Conservation (phyloP, 441 rosid genomes). For the Populus tomentosa region DNA sequence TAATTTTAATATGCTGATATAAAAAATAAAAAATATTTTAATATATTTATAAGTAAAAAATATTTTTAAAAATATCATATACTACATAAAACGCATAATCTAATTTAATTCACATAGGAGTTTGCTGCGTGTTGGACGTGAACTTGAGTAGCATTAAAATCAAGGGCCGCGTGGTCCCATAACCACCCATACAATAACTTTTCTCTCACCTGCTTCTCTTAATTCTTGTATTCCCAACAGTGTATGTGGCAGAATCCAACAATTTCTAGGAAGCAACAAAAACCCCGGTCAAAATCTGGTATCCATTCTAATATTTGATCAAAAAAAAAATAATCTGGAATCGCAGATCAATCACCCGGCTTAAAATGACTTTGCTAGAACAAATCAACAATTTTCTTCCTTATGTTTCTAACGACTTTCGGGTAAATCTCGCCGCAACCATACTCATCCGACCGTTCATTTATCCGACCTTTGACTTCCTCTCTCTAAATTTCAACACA, state of each 20-base stretch:
- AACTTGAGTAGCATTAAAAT: too few species aligned
- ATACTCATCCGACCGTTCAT: constrained; percentile 11
- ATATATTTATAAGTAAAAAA: too few species aligned
- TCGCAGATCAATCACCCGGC: constrained; percentile 10
- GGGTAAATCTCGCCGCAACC: constrained; percentile 2
- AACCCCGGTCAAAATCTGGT: neutral
- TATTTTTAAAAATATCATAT: too few species aligned
- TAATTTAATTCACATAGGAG: too few species aligned
- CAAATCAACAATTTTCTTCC: neutral
- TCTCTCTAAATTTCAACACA: neutral
- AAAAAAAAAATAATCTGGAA: neutral
- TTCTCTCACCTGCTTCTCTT: neutral
- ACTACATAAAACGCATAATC: too few species aligned
- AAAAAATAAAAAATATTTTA: too few species aligned
- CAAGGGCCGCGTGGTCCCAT: neutral
- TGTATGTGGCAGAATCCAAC: neutral
- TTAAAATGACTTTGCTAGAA: neutral
- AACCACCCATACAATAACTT: neutral
- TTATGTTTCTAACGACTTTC: neutral
- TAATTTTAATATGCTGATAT: too few species aligned
- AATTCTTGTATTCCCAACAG: neutral
- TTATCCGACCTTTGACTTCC: constrained; percentile 19
- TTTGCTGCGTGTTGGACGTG: too few species aligned
- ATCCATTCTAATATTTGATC: too few species aligned
- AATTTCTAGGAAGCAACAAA: constrained; percentile 8